These are phyloP conservation scores for Martiniozyma asiatica DNA, from an alignment of 1,139 yeast species.

Conservation along the genomic window DNA sequence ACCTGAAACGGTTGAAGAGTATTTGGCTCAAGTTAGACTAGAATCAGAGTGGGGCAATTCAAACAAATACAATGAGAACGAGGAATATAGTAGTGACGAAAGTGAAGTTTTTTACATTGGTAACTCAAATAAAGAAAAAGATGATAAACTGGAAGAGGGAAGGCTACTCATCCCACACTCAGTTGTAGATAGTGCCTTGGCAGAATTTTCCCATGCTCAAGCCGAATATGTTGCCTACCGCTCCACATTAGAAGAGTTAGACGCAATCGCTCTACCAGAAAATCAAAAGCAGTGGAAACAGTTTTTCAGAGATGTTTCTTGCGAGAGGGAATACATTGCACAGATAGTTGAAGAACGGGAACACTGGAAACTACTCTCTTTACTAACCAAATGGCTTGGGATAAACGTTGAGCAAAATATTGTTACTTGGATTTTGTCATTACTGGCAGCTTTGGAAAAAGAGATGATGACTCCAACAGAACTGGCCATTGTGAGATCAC, in stretches of 20 bases:
- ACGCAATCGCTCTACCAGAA: constrained; percentile 20
- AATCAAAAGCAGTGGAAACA: constrained; percentile 22
- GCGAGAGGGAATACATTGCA: constrained; percentile 16
- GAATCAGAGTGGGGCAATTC: constrained; percentile 15
- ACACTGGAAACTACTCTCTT: constrained; percentile 18
- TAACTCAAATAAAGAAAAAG: neutral
- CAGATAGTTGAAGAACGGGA: constrained; percentile 18
- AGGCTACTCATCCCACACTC: neutral
- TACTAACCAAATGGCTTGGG: constrained; percentile 22
- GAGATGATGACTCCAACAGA: no score
- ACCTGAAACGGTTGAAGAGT: constrained; percentile 18
- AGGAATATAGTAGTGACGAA: constrained; percentile 4
- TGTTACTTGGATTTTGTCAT: constrained; percentile 27
- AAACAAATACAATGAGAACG: neutral
- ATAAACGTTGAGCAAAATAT: constrained; percentile 15
- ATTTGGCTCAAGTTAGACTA: constrained; percentile 20
- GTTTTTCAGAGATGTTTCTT: constrained; percentile 19
- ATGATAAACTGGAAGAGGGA: neutral
- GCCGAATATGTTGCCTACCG: constrained; percentile 12
- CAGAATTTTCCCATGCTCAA: constrained; percentile 10
- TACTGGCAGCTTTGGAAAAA: constrained; percentile 26
- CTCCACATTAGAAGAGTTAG: constrained; percentile 13
- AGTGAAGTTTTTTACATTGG: constrained; percentile 5
- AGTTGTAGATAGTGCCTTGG: constrained; percentile 7
- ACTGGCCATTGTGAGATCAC: no score